Conservation (phyloP, 1,139 yeast genomes). For the Protomyces gravidus region DNA sequence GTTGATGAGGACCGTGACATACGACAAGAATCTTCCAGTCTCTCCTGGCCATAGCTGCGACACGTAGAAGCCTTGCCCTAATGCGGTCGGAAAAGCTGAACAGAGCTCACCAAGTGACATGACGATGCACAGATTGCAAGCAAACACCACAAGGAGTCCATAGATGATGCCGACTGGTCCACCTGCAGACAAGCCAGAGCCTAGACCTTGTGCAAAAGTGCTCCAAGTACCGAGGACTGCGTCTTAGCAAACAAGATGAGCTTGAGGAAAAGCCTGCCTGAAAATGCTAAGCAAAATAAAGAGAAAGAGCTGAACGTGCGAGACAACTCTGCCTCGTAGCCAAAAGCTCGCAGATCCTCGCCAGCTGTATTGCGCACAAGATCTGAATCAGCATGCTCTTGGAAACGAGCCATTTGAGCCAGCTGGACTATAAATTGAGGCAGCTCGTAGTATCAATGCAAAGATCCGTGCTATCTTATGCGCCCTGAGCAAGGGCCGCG, state of each 20-base stretch:
- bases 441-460: too few relatives aligned
- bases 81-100: slow-evolving; percentile 61
- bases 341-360: slow-evolving; percentile 3
- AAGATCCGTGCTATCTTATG: too few relatives aligned
- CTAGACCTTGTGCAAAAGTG: slow-evolving; percentile 19
- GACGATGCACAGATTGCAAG: slow-evolving; percentile 54
- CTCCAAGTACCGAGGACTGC: slow-evolving; percentile 23
- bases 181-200: slow-evolving; percentile 21
- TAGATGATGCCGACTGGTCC: slow-evolving; percentile 52
- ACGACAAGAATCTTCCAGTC: slow-evolving; percentile 33
- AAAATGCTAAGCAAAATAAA: slow-evolving; percentile 14
- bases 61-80: slow-evolving; percentile 40
- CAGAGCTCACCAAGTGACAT: slow-evolving; percentile 60
- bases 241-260: not conserved
- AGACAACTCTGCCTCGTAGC: slow-evolving; percentile 10
- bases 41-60: slow-evolving; percentile 16
- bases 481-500: too few relatives aligned
- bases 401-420: too few relatives aligned
- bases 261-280: not conserved
- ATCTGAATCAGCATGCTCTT: too few relatives aligned
- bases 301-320: slow-evolving; percentile 20
- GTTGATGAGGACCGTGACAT: slow-evolving; percentile 33
- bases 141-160: slow-evolving; percentile 64
- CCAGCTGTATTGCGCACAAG: slow-evolving; percentile 1
- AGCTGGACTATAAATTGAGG: too few relatives aligned